Percentiles rank a stretch among this genome's conserved stretches.
Evolutionary conservation across 2,329 filamentous ascomycete genomes (phyloP).

Genomic region (Aspergillus fijiensis): DNA sequence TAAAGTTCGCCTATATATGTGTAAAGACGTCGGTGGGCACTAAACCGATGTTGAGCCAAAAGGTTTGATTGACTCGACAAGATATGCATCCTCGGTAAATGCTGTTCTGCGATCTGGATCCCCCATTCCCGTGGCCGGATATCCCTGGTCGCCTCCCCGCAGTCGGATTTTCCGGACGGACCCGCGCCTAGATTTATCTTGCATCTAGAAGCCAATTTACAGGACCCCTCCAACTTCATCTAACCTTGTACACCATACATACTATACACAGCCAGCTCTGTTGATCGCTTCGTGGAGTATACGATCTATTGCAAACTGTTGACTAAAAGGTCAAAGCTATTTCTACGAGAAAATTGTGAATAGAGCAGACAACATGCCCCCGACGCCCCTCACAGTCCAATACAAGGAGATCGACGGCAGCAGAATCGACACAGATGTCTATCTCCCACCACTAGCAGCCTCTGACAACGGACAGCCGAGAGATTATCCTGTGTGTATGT

Average conservation of each 20-base stretch:
- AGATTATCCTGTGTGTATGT: slow-evolving; percentile 27
- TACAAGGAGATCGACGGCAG: slow-evolving; percentile 26
- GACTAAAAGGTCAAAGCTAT: not conserved
- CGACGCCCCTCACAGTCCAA: slow-evolving; percentile 18
- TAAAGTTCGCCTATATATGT: too few species aligned
- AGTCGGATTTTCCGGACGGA: not conserved
- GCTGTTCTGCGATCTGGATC: not conserved
- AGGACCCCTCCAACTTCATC: not conserved
- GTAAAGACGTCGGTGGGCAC: too few species aligned
- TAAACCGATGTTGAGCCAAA: not conserved
- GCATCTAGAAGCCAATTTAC: not conserved
- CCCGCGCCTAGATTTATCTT: not conserved
- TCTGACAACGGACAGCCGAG: slow-evolving; percentile 1
- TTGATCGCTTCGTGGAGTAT: too few species aligned
- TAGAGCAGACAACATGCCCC: slow-evolving; percentile 11
- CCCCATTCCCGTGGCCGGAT: not conserved
- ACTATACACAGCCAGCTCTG: too few species aligned
- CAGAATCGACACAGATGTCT: slow-evolving; percentile 29
- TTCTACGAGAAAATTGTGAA: slow-evolving; percentile 39
- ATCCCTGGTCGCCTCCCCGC: not conserved
- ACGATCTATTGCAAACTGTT: too few species aligned
- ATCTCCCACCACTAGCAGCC: slow-evolving; percentile 20
- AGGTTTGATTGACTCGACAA: not conserved
- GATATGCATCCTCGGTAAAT: not conserved
- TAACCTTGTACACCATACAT: too few species aligned